phyloP scores from a whole-genome alignment of 768 basidiomycete genomes.

The Tulasnella calospora region DNA sequence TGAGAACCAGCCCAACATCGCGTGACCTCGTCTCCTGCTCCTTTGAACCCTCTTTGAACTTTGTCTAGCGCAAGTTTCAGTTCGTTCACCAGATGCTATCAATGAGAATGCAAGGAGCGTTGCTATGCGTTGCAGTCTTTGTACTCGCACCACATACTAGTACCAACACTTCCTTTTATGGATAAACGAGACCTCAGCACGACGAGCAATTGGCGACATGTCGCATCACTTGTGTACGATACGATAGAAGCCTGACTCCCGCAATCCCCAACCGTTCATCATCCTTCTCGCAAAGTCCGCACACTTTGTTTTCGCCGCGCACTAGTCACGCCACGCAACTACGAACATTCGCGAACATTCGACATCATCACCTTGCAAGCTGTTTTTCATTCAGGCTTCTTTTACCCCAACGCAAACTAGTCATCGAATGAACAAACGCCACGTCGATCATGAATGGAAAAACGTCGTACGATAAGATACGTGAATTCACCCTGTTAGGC shows the following conservation, averaged over 20 bases:
- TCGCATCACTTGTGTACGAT: background rate
- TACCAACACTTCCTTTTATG: background rate
- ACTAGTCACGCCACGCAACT: background rate
- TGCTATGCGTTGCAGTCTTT: background rate
- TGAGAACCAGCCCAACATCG: background rate
- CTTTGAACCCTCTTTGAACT: slow-evolving; percentile 1
- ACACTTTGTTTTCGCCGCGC: too few species aligned
- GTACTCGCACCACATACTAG: background rate
- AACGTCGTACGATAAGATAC: too few species aligned
- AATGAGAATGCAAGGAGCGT: background rate
- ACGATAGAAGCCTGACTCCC: too few species aligned
- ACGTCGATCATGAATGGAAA: background rate
- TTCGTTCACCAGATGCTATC: background rate
- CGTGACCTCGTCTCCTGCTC: background rate
- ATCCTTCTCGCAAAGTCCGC: too few species aligned
- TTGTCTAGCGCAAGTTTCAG: background rate
- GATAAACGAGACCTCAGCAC: background rate
- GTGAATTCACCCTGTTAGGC: background rate
- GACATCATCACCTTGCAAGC: background rate
- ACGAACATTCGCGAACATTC: background rate
- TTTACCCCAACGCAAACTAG: background rate
- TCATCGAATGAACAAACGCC: background rate
- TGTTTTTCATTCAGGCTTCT: background rate
- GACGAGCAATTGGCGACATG: background rate
- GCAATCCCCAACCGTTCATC: too few species aligned